Conservation (phyloP, 2,329 filamentous ascomycete genomes). For the Aspergillus pseudotamarii region DNA sequence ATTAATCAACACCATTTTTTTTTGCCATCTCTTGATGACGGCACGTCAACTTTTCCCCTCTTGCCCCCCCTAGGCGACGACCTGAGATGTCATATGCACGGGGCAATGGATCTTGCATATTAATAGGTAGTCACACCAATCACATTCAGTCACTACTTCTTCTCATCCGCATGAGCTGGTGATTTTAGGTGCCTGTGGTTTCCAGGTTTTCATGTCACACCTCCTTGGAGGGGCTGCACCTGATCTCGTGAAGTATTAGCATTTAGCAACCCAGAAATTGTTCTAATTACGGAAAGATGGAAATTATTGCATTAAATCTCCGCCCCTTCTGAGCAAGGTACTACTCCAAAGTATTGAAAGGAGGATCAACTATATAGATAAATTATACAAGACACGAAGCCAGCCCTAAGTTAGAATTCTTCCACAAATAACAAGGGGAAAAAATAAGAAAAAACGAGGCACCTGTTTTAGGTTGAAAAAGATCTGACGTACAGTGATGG, state of each 20-base stretch:
- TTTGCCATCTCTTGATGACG: slow-evolving; percentile 5
- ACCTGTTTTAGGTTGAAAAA: slow-evolving; percentile 2
- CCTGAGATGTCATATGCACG: slow-evolving; percentile 40
- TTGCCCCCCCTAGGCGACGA: slow-evolving; percentile 18
- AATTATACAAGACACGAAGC: neutral
- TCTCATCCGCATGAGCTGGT: slow-evolving; percentile 13
- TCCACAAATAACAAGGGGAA: neutral
- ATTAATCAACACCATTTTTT: neutral
- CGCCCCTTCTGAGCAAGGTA: slow-evolving; percentile 4
- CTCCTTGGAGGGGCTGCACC: neutral
- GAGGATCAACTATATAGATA: neutral
- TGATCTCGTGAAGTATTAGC: neutral
- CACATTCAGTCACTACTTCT: slow-evolving; percentile 12
- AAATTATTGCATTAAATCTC: neutral
- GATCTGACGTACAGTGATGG: slow-evolving; percentile 11
- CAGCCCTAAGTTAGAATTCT: neutral
- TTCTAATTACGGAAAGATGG: neutral
- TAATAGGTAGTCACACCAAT: slow-evolving; percentile 21
- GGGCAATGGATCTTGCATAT: slow-evolving; percentile 25
- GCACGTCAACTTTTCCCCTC: slow-evolving; percentile 16
- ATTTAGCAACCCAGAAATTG: neutral
- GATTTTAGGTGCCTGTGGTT: slow-evolving; percentile 2
- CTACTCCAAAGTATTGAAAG: neutral
- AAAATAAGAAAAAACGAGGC: neutral
- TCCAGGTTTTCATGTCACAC: neutral